Conservation (phyloP, 331 rosid species). For the Acacia pycnantha region DNA sequence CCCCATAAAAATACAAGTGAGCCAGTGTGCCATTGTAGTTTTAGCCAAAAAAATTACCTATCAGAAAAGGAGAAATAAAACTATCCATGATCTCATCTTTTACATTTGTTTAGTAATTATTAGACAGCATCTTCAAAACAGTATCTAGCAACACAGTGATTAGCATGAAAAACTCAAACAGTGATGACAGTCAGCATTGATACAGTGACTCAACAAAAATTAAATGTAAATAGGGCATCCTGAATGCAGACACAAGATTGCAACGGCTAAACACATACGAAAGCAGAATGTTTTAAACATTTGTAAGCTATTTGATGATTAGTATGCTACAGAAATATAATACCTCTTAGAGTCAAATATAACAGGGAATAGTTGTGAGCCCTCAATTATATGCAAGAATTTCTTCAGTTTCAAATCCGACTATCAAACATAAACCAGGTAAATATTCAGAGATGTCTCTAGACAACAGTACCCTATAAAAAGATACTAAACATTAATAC, state of each 20-base stretch:
- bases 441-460: constrained; percentile 18
- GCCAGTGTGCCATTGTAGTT: neutral
- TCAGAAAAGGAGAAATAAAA: neutral
- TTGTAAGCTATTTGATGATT: constrained; percentile 4
- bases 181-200: neutral
- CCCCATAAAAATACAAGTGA: constrained; percentile 4
- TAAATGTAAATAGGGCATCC: constrained; percentile 9
- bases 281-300: constrained; percentile 12
- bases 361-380: constrained; percentile 78
- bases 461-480: constrained; percentile 12
- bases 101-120: neutral
- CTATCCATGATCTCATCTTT: neutral
- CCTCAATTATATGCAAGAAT: constrained; percentile 90
- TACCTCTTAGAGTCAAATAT: constrained; percentile 80
- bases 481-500: neutral
- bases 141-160: neutral
- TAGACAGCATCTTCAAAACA: neutral
- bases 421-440: constrained; percentile 52
- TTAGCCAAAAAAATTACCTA: constrained; percentile 3
- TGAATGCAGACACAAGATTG: neutral
- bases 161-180: neutral
- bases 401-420: constrained; percentile 96
- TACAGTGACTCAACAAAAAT: neutral
- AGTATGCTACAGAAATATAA: constrained; percentile 1
- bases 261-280: neutral